Evolutionary conservation across 805 yeast species (phyloP), one percentile per base, ranked within the genome.

Genomic region (Metschnikowia corniflorae): DNA sequence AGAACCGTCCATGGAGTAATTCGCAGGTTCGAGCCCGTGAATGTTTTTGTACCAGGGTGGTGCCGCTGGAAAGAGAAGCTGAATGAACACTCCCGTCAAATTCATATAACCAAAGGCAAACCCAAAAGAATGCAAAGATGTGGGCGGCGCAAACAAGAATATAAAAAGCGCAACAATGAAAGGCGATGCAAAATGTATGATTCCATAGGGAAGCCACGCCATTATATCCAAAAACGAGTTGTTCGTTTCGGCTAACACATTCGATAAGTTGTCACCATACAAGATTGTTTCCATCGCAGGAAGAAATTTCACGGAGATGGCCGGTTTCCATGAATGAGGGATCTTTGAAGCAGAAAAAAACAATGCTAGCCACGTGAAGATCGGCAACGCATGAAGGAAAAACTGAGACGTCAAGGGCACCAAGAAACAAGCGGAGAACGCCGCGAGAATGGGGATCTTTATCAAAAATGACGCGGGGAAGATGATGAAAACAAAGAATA

Each of bases 21-120:
- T 78, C 2, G 97, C 97, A 20, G 96, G 93, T 37, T 77, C 82
- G 42, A 89, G 71, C 2, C 96, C 96, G 56, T 91, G 82, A 32
- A 81, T 60, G 41, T 78, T 78, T 53, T 86, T 84, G 58, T 91
- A 91, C 98, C 98, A 91, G 14, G 98, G 98, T 10, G 98, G 95
- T 36, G 97, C 97, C 33, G 93, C 86, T 5, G 98, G 96, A 58
- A 86, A 87, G 5, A 80, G 44, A 47, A 87, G 73, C 64, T 93
- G 97, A 38, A 77, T 75, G 23, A 83, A 53, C 21, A 91, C 97
- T 29, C 97, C 97, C 34, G 78, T 58, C 46, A 89, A 61, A 61
- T 91, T 93, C 91, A 88, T 84, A 67, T 84, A 87, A 9, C 98
- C 98, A 65, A 93, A 89, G 4, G 96, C 87, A 65, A 88, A 86